Evolutionary conservation across 192 early-diverging fungal genomes (phyloP).

Genomic region (Chytriomyces sp.): DNA sequence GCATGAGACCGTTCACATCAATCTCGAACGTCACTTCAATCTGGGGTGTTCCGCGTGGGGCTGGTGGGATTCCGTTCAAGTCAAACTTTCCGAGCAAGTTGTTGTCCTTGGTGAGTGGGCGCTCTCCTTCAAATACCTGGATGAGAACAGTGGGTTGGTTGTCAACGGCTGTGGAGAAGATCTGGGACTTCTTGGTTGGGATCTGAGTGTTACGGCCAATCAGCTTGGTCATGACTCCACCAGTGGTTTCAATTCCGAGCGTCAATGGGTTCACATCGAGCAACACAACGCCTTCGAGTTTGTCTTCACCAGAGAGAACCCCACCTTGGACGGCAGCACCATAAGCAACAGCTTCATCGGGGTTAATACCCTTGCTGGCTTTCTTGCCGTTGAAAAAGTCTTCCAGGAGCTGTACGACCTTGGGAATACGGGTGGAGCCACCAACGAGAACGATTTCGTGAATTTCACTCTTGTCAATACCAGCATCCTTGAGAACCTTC

Average conservation of each 20-base stretch:
- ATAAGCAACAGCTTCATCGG: slow-evolving; percentile 93
- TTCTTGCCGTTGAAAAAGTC: slow-evolving; percentile 96
- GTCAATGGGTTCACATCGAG: slow-evolving; percentile 92
- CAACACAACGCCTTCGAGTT: slow-evolving; percentile 81
- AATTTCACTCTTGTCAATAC: slow-evolving; percentile 80
- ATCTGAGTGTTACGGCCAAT: slow-evolving; percentile 93
- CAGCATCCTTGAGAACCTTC: slow-evolving; percentile 91
- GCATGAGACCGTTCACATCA: slow-evolving; percentile 91
- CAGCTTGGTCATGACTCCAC: slow-evolving; percentile 93
- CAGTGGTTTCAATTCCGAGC: slow-evolving; percentile 93
- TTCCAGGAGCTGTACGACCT: slow-evolving; percentile 81
- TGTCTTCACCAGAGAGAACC: slow-evolving; percentile 80
- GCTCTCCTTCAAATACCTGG: slow-evolving; percentile 95
- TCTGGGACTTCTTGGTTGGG: slow-evolving; percentile 92
- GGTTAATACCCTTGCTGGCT: slow-evolving; percentile 91
- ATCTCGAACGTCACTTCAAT: slow-evolving; percentile 93
- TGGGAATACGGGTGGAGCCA: slow-evolving; percentile 94
- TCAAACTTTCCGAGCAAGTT: slow-evolving; percentile 95
- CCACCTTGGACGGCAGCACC: slow-evolving; percentile 91
- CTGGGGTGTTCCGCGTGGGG: slow-evolving; percentile 90
- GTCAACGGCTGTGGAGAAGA: slow-evolving; percentile 94
- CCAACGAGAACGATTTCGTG: slow-evolving; percentile 93
- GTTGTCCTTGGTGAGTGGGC: slow-evolving; percentile 91
- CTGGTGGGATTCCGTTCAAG: slow-evolving; percentile 88
- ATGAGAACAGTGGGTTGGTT: slow-evolving; percentile 96